These are phyloP conservation scores for Dactylorhiza incarnata DNA, from an alignment of 106 monocot species.

Conservation along the genomic window DNA sequence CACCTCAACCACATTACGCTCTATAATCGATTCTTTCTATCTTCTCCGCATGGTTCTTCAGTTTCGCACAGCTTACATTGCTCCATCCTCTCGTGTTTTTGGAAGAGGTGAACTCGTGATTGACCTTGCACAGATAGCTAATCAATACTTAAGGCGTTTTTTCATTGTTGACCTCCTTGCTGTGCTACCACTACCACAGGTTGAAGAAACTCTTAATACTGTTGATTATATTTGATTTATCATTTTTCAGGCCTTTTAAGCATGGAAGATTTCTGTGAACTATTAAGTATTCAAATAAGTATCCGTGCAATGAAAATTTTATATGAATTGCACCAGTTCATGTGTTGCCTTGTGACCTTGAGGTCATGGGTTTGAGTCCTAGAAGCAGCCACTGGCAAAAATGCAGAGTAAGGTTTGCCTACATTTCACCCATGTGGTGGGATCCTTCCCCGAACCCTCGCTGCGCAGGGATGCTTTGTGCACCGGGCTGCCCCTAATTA, in stretches of 20 bases:
- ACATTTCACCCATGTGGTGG: too few species aligned
- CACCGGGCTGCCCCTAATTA: too few species aligned
- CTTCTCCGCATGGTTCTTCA: slow-evolving; percentile 61
- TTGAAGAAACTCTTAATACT: slow-evolving; percentile 12
- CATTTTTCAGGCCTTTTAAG: not conserved
- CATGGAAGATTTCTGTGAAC: too few species aligned
- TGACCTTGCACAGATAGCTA: slow-evolving; percentile 65
- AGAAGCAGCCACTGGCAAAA: too few species aligned
- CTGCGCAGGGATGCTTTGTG: too few species aligned
- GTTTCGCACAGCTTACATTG: slow-evolving; percentile 78
- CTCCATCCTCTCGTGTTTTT: slow-evolving; percentile 93
- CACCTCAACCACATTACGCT: slow-evolving; percentile 54
- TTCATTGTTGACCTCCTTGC: slow-evolving; percentile 76
- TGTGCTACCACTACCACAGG: slow-evolving; percentile 91
- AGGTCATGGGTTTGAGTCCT: too few species aligned
- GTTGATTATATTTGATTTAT: not conserved
- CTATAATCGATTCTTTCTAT: slow-evolving; percentile 78
- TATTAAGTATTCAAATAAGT: too few species aligned
- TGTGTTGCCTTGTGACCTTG: too few species aligned
- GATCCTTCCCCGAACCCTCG: too few species aligned
- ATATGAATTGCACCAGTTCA: too few species aligned
- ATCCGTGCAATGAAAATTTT: too few species aligned
- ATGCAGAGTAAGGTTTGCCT: too few species aligned
- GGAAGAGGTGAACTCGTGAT: slow-evolving; percentile 91
- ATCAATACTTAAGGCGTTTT: slow-evolving; percentile 46